These are phyloP conservation scores for Bothriochloa decipiens DNA, from an alignment of 176 grass and related monocot species.

Conservation along the genomic window DNA sequence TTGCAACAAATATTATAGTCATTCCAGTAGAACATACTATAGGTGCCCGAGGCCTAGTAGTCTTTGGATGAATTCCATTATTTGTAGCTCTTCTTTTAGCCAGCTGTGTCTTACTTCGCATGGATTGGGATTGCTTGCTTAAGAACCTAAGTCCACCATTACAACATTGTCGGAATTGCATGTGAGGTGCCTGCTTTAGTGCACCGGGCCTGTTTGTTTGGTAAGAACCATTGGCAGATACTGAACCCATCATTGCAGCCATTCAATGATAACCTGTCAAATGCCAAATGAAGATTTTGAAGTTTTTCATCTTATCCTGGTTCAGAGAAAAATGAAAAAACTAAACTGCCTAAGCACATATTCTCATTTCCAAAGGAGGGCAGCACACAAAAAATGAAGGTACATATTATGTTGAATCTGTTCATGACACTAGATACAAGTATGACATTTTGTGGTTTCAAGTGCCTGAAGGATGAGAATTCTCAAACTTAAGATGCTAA, in stretches of 20 bases:
- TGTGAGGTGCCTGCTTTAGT: constrained; percentile 44
- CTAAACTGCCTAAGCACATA: background rate
- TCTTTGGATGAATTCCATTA: constrained; percentile 25
- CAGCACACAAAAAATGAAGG: background rate
- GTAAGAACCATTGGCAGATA: constrained; percentile 37
- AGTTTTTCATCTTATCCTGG: background rate
- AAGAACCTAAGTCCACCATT: constrained; percentile 35
- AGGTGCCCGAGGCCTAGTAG: constrained; percentile 17
- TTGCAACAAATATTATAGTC: constrained; percentile 56
- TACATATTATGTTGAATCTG: background rate
- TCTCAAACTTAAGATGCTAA: background rate
- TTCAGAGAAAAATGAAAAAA: constrained; percentile 31
- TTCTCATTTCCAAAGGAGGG: constrained; percentile 5
- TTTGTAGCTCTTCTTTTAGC: constrained; percentile 32
- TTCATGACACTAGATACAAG: background rate
- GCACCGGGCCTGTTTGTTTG: constrained; percentile 26
- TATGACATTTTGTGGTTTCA: background rate
- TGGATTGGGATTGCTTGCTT: constrained; percentile 16
- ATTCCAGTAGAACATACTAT: constrained; percentile 61
- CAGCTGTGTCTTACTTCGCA: constrained; percentile 9
- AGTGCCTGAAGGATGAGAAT: background rate
- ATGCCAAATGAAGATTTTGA: constrained; percentile 27
- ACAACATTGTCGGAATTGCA: constrained; percentile 40
- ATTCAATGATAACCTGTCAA: constrained; percentile 43
- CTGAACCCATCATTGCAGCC: constrained; percentile 43